Percentiles rank a stretch among this genome's conserved stretches.
Evolutionary conservation across 2,329 filamentous ascomycete genomes (phyloP).

Genomic region (Davidsoniella virescens): DNA sequence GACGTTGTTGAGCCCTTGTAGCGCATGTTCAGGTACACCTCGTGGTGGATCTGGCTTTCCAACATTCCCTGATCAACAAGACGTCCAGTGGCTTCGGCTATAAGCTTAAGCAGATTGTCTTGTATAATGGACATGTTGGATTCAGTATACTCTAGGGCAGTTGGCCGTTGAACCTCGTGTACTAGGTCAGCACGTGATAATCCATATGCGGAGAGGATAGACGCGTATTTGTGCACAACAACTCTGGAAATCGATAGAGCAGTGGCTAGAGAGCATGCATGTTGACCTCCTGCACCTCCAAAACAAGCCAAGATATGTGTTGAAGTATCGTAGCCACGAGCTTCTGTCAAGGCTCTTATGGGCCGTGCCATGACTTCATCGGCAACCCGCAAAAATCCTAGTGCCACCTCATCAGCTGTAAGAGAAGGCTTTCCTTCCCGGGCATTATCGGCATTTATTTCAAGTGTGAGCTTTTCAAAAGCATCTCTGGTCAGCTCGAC

Average conservation of each 20-base stretch:
- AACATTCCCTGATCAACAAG: slow-evolving; percentile 66
- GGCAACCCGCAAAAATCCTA: slow-evolving; percentile 76
- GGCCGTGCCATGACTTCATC: slow-evolving; percentile 87
- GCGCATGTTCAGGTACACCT: slow-evolving; percentile 88
- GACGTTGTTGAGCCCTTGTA: slow-evolving; percentile 84
- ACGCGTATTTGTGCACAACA: slow-evolving; percentile 73
- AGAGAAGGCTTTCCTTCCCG: slow-evolving; percentile 52
- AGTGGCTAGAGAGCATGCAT: slow-evolving; percentile 79
- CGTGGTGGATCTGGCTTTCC: slow-evolving; percentile 59
- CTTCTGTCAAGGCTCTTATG: slow-evolving; percentile 79
- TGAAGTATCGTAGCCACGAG: slow-evolving; percentile 79
- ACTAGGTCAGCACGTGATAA: slow-evolving; percentile 91
- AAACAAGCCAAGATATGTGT: slow-evolving; percentile 85
- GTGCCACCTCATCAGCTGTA: slow-evolving; percentile 69
- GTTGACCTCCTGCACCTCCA: slow-evolving; percentile 79
- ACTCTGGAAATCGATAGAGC: slow-evolving; percentile 75
- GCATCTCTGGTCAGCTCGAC: slow-evolving; percentile 56
- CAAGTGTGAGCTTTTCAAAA: slow-evolving; percentile 57
- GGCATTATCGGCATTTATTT: slow-evolving; percentile 44
- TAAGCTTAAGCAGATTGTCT: slow-evolving; percentile 62
- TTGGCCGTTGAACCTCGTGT: slow-evolving; percentile 72
- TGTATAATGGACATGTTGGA: slow-evolving; percentile 46
- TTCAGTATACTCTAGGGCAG: slow-evolving; percentile 38
- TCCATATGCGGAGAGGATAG: slow-evolving; percentile 76
- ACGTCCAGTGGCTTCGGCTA: slow-evolving; percentile 51